phyloP scores from a whole-genome alignment of 2,329 filamentous ascomycete species.

The Lachnellula subtilissima region DNA sequence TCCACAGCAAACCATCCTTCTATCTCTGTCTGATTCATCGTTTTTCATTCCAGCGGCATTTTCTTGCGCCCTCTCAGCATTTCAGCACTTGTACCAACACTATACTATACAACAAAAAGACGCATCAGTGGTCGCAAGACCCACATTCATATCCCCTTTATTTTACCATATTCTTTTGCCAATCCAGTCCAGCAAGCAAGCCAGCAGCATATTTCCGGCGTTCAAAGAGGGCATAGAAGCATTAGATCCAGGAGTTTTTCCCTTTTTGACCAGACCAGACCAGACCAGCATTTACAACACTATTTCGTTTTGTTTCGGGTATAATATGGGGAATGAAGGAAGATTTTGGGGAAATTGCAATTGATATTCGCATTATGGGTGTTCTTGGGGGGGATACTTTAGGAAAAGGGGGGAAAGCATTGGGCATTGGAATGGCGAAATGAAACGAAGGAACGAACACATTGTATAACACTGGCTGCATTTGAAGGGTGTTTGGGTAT shows the following conservation, averaged over 20 bases:
- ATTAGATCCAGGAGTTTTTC: conserved; percentile 7
- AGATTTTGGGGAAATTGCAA: not conserved
- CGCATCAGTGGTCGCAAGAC: conserved; percentile 4
- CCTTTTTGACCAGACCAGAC: not conserved
- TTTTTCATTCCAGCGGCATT: too few species aligned
- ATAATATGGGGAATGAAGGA: not conserved
- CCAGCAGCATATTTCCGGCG: conserved; percentile 9
- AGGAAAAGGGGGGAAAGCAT: not conserved
- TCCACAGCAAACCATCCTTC: not conserved
- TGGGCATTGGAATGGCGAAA: not conserved
- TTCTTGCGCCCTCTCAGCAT: not conserved
- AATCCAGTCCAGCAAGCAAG: too few species aligned
- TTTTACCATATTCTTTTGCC: not conserved
- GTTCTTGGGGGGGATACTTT: not conserved
- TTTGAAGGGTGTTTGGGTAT: not conserved
- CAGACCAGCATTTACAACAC: too few species aligned
- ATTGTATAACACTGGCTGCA: not conserved
- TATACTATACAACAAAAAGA: not conserved
- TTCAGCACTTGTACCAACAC: conserved; percentile 2
- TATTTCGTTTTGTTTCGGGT: not conserved
- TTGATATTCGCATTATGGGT: not conserved
- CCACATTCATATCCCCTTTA: not conserved
- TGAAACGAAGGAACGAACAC: not conserved
- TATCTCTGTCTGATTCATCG: too few species aligned
- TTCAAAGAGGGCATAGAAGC: conserved; percentile 17